phyloP scores from a whole-genome alignment of 1,284 basidiomycete genomes.

The Neonothopanus nambi region DNA sequence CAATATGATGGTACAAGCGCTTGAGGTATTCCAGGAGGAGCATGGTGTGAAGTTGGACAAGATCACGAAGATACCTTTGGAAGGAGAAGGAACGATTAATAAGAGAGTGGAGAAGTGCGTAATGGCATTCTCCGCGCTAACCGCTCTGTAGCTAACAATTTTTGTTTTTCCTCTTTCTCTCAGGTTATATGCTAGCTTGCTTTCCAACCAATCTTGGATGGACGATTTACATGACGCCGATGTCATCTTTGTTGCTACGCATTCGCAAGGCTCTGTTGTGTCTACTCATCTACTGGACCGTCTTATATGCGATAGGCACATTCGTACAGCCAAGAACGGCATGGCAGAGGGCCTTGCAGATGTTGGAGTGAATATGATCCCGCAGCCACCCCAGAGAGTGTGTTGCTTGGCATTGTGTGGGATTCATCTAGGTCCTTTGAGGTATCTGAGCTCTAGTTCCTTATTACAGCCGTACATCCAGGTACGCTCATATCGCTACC shows the following conservation, averaged over 20 bases:
- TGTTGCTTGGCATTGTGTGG: conserved; percentile 89
- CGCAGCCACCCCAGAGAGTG: conserved; percentile 55
- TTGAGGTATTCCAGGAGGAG: conserved; percentile 64
- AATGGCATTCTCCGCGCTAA: neutral
- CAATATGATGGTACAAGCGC: conserved; percentile 81
- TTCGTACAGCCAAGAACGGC: conserved; percentile 55
- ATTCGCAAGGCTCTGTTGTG: conserved; percentile 93
- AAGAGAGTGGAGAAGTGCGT: conserved; percentile 81
- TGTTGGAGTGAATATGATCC: conserved; percentile 24
- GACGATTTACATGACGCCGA: conserved; percentile 85
- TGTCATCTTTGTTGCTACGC: conserved; percentile 89
- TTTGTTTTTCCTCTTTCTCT: no score
- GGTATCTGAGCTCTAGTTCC: conserved; percentile 81
- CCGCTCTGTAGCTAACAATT: neutral
- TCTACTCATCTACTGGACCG: conserved; percentile 87
- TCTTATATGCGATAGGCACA: conserved; percentile 79
- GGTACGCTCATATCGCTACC: conserved; percentile 35
- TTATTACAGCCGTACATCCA: conserved; percentile 87
- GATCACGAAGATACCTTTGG: conserved; percentile 83
- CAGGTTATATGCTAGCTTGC: conserved; percentile 74
- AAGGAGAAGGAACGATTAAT: conserved; percentile 92
- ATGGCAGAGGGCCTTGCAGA: conserved; percentile 33
- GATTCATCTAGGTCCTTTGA: conserved; percentile 88
- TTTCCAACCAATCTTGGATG: conserved; percentile 82
- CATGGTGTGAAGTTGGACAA: conserved; percentile 69